Evolutionary conservation across 345 rosid species (phyloP).

Genomic region (Eucalyptus sp.): DNA sequence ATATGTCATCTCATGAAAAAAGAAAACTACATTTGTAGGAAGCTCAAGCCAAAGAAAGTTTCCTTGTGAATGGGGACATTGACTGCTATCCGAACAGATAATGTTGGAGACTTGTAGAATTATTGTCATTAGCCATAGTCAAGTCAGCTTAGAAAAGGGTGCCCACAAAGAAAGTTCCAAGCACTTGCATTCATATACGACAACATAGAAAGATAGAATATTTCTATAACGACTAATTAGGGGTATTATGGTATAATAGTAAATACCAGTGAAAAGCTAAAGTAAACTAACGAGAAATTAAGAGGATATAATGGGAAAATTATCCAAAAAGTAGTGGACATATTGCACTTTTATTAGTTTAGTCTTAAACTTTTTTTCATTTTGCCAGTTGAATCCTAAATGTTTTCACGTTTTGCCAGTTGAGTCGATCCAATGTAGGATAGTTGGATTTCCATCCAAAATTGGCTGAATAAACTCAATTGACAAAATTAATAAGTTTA

Average conservation of each 20-base stretch:
- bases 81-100: neutral
- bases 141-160: neutral
- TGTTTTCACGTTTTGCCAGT: rapidly evolving
- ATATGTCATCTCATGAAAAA: neutral
- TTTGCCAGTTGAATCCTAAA: rapidly evolving
- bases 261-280: too few relatives aligned
- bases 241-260: rapidly evolving
- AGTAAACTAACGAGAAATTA: neutral
- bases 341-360: rapidly evolving
- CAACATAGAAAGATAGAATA: neutral
- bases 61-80: neutral
- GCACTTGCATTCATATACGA: neutral
- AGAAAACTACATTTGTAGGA: neutral
- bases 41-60: neutral
- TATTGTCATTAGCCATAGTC: neutral
- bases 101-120: neutral
- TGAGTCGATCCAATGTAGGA: rapidly evolving
- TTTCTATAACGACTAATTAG: neutral
- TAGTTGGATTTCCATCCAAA: rapidly evolving
- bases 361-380: rapidly evolving
- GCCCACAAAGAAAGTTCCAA: neutral
- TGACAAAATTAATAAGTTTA: too few relatives aligned
- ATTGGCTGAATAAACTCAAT: too few relatives aligned
- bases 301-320: neutral
- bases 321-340: rapidly evolving